Percentiles rank a stretch among this genome's conserved stretches.
Conservation (phyloP, 306 rosid species). For the Dryas octopetala region DNA sequence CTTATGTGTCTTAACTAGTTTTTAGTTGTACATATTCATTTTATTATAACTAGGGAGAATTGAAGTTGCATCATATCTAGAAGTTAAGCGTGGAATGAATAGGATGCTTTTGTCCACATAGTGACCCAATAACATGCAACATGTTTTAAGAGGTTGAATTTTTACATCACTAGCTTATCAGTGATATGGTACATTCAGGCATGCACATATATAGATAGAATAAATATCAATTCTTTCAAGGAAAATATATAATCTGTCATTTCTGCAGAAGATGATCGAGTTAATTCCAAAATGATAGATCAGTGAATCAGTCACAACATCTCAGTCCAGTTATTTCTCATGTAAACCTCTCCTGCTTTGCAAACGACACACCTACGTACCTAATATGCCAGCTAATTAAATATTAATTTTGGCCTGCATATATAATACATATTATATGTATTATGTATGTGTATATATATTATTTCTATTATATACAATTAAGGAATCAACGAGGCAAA, state of each 20-base stretch:
- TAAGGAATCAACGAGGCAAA: too few relatives aligned
- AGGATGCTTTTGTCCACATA: constrained; percentile 2
- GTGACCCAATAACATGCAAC: background rate
- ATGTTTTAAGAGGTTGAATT: background rate
- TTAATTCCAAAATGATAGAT: background rate
- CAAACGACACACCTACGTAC: background rate
- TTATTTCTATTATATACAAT: too few relatives aligned
- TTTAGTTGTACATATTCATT: background rate
- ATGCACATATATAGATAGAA: background rate
- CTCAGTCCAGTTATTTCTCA: constrained; percentile 8
- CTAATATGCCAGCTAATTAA: background rate
- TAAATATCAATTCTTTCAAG: background rate
- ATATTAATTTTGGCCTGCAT: constrained; percentile 13
- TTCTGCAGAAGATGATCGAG: background rate
- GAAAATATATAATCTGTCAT: background rate
- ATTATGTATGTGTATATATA: too few relatives aligned
- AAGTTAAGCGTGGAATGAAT: background rate
- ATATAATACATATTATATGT: background rate
- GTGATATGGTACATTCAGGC: too few relatives aligned
- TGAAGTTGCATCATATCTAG: background rate
- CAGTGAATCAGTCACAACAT: background rate
- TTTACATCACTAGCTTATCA: too few relatives aligned
- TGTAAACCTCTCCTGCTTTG: constrained; percentile 2
- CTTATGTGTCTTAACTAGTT: background rate
- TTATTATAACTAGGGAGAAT: background rate